Percentiles rank a stretch among this genome's conserved stretches.
phyloP scores from a whole-genome alignment of 176 grass and related monocot genomes.

The Zea mays region DNA sequence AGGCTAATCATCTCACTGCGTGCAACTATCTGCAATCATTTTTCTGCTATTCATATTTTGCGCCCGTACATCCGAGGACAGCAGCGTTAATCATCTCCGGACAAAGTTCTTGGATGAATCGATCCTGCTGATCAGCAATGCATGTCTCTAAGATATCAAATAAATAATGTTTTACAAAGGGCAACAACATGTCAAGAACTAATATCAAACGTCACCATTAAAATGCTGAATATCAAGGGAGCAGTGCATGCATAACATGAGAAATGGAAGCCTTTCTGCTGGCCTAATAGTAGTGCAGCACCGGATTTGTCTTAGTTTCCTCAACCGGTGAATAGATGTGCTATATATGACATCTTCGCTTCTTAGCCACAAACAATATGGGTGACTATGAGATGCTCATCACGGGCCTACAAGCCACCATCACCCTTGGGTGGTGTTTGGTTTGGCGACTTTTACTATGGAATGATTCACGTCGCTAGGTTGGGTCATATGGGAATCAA shows the following conservation, averaged over 20 bases:
- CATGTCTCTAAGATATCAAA: neutral
- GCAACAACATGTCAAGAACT: neutral
- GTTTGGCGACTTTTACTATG: too few species aligned
- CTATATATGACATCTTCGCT: too few species aligned
- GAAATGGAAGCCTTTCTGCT: neutral
- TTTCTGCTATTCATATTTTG: constrained; percentile 9
- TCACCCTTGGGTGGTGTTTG: too few species aligned
- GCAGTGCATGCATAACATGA: neutral
- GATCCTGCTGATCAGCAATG: neutral
- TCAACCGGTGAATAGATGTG: too few species aligned
- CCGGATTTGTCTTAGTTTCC: too few species aligned
- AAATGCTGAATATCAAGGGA: neutral
- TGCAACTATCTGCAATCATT: constrained; percentile 34
- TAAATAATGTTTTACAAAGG: neutral
- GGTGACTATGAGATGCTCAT: too few species aligned
- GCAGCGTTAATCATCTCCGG: neutral
- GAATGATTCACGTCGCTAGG: too few species aligned
- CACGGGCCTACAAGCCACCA: too few species aligned
- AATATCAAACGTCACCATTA: neutral
- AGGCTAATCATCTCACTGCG: constrained; percentile 14
- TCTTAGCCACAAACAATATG: too few species aligned
- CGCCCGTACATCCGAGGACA: constrained; percentile 17
- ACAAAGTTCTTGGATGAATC: constrained; percentile 7
- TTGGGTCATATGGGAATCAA: too few species aligned
- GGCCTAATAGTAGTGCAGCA: too few species aligned